A percentile compares a stretch with the other conserved stretches of the same genome.
Evolutionary conservation across 106 monocot genomes (phyloP).

Genomic region (Dendrobium nobile): DNA sequence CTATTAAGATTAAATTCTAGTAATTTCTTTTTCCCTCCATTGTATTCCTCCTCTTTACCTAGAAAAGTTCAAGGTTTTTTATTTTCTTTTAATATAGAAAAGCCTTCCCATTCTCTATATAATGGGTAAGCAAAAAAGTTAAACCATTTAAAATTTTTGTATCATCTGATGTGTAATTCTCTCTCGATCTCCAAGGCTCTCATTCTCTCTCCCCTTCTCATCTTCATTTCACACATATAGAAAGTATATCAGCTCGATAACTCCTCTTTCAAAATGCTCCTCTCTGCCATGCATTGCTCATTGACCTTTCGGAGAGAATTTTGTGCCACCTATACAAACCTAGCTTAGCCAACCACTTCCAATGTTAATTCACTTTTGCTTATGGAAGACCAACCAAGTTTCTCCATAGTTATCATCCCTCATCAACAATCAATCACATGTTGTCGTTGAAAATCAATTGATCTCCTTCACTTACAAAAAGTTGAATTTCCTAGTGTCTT

Average conservation of each 20-base stretch:
- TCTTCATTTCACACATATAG: neutral
- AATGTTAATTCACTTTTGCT: neutral
- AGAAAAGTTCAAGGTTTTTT: neutral
- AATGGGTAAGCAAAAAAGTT: neutral
- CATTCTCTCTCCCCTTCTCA: too few relatives aligned
- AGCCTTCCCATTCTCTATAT: neutral
- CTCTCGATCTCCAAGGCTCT: neutral
- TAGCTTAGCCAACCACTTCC: neutral
- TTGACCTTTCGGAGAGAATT: neutral
- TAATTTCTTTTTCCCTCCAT: too few relatives aligned
- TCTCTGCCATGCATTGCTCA: neutral
- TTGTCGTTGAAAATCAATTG: neutral
- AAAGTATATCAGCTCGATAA: neutral
- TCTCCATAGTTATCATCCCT: neutral
- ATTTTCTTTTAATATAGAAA: neutral
- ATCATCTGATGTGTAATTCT: neutral
- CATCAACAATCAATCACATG: neutral
- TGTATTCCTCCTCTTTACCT: neutral
- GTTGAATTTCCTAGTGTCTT: neutral
- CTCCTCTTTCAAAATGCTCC: neutral
- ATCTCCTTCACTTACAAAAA: neutral
- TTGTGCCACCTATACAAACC: neutral
- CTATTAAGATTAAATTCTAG: neutral
- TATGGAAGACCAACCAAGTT: neutral
- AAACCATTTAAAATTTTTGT: neutral